A percentile compares a stretch with the other conserved stretches of the same genome.
These are phyloP conservation scores for Galerina sulciceps DNA, from an alignment of 768 basidiomycete species.

Conservation along the genomic window DNA sequence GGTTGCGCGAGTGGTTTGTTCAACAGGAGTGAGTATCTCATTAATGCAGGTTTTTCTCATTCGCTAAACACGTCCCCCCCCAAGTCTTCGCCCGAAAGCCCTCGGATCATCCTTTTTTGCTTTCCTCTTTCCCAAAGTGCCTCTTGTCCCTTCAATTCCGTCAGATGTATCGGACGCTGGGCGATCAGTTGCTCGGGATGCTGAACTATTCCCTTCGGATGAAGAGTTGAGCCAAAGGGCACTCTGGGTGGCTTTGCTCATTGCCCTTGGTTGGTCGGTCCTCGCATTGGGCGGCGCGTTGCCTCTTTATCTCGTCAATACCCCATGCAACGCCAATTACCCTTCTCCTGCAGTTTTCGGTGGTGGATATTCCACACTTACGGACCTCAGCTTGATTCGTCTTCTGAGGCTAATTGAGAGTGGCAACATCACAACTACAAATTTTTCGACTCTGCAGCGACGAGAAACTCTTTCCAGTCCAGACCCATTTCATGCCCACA, in stretches of 20 bases:
- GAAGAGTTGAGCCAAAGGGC: slow-evolving; percentile 74
- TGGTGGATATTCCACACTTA: slow-evolving; percentile 68
- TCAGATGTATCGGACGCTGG: slow-evolving; percentile 60
- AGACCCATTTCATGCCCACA: slow-evolving; percentile 48
- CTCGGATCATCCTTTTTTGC: slow-evolving; percentile 62
- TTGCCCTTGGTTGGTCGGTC: slow-evolving; percentile 69
- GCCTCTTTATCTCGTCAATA: slow-evolving; percentile 71
- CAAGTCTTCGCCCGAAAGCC: slow-evolving; percentile 66
- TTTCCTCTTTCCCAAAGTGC: slow-evolving; percentile 73
- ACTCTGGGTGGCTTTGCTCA: slow-evolving; percentile 66
- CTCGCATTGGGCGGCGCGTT: slow-evolving; percentile 73
- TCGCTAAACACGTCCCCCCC: background rate
- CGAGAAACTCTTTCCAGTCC: slow-evolving; percentile 39
- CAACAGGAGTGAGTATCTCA: slow-evolving; percentile 59
- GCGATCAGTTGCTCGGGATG: slow-evolving; percentile 51
- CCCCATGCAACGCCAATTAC: slow-evolving; percentile 67
- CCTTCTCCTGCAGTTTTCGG: slow-evolving; percentile 46
- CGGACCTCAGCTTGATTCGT: slow-evolving; percentile 78
- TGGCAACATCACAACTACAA: slow-evolving; percentile 35
- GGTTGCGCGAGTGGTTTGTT: slow-evolving; percentile 77
- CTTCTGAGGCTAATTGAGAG: slow-evolving; percentile 66
- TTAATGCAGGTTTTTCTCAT: background rate
- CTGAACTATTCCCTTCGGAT: slow-evolving; percentile 71
- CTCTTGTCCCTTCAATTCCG: slow-evolving; percentile 63
- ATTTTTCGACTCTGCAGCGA: slow-evolving; percentile 28